Percentiles rank a stretch among this genome's conserved stretches.
phyloP scores from a whole-genome alignment of 2,329 filamentous ascomycete genomes.

The Aspergillus thermomutatus region DNA sequence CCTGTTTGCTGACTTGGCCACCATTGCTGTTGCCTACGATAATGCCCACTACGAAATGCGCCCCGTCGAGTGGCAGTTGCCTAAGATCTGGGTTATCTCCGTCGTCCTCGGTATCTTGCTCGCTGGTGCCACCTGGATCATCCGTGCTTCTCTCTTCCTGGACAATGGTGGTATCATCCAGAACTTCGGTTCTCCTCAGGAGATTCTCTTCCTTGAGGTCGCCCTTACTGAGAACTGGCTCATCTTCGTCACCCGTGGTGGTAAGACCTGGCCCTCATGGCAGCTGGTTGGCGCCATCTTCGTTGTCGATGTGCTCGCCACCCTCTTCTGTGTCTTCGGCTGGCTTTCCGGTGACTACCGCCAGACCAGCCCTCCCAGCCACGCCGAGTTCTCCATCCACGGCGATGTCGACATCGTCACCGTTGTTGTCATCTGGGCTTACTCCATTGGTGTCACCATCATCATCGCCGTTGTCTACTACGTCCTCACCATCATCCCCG shows the following conservation, averaged over 20 bases:
- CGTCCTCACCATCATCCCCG: conserved; percentile 44
- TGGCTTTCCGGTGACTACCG: conserved; percentile 60
- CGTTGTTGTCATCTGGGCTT: conserved; percentile 51
- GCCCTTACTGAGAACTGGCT: conserved; percentile 94
- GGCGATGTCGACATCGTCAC: conserved; percentile 58
- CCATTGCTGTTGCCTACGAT: conserved; percentile 74
- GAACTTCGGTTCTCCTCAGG: conserved; percentile 71
- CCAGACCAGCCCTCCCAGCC: conserved; percentile 26
- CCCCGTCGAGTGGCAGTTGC: conserved; percentile 75
- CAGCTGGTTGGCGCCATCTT: conserved; percentile 70
- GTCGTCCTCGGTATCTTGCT: conserved; percentile 61
- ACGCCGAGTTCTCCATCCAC: conserved; percentile 38
- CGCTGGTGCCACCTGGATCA: conserved; percentile 68
- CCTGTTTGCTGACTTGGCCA: conserved; percentile 74
- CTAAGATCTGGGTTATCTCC: conserved; percentile 74
- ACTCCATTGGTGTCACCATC: conserved; percentile 52
- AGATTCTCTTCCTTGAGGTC: conserved; percentile 84
- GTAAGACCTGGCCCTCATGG: conserved; percentile 70
- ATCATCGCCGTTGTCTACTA: conserved; percentile 53
- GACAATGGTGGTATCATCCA: conserved; percentile 69
- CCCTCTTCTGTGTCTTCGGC: conserved; percentile 71
- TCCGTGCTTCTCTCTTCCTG: conserved; percentile 68
- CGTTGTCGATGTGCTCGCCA: conserved; percentile 67
- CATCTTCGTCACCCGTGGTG: conserved; percentile 91
- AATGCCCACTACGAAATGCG: conserved; percentile 73